Conservation (phyloP, 345 rosid species). For the Euclidium syriacum region DNA sequence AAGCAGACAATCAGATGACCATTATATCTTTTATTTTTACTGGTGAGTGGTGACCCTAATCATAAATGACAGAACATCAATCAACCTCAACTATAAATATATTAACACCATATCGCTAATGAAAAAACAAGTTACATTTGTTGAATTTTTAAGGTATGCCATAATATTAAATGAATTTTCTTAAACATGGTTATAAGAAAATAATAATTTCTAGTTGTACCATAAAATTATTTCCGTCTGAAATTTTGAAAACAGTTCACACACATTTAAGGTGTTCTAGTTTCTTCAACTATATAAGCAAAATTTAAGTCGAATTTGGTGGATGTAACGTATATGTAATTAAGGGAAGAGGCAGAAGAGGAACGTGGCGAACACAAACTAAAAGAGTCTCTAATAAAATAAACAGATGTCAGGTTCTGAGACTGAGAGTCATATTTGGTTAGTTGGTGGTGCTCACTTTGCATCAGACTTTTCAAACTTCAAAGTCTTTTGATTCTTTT, state of each 20-base stretch:
- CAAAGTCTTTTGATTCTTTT: neutral
- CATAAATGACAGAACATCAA: no score
- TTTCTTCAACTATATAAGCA: neutral
- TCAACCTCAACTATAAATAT: no score
- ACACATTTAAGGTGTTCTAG: neutral
- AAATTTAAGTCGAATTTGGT: slow-evolving; percentile 9
- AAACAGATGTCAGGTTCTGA: slow-evolving; percentile 16
- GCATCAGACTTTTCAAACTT: neutral
- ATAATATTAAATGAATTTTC: no score
- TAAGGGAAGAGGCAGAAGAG: slow-evolving; percentile 8
- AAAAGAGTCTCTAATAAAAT: neutral
- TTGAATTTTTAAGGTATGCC: no score
- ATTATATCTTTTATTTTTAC: no score
- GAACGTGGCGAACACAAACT: slow-evolving; percentile 27
- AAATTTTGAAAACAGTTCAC: neutral
- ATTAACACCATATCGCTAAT: no score
- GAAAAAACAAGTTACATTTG: no score
- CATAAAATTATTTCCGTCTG: neutral
- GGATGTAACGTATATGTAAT: slow-evolving; percentile 10
- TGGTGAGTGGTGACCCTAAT: no score
- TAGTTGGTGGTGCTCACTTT: slow-evolving; percentile 13
- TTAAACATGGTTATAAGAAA: no score
- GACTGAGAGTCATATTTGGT: slow-evolving; percentile 8
- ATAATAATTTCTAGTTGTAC: no score
- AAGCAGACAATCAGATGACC: no score